phyloP scores from a whole-genome alignment of 2,329 filamentous ascomycete genomes.

The Botrytis galanthina region DNA sequence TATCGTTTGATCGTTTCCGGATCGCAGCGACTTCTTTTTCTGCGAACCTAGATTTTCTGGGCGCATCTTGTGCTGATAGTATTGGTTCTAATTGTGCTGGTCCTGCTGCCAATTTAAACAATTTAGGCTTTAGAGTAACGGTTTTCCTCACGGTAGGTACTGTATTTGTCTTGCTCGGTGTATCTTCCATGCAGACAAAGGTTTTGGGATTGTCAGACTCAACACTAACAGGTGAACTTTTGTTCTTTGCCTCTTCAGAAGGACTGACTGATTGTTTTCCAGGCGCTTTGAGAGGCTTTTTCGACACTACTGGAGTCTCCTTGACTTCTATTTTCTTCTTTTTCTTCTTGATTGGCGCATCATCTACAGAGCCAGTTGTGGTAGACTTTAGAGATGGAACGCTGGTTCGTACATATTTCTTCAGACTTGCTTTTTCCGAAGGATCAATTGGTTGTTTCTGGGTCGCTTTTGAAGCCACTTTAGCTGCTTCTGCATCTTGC shows the following conservation, averaged over 20 bases:
- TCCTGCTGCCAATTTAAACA: neutral
- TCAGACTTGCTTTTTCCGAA: neutral
- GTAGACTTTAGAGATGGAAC: neutral
- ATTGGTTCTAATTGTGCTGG: neutral
- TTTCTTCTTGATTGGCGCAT: neutral
- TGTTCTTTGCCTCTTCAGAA: neutral
- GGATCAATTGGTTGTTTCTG: neutral
- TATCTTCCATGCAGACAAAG: neutral
- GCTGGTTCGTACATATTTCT: neutral
- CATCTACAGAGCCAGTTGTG: neutral
- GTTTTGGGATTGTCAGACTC: neutral
- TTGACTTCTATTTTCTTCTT: neutral
- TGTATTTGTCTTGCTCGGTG: neutral
- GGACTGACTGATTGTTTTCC: neutral
- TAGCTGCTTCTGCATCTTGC: neutral
- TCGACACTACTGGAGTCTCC: neutral
- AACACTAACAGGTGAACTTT: neutral
- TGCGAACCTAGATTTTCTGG: neutral
- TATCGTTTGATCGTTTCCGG: neutral
- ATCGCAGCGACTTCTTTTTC: neutral
- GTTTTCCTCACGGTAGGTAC: neutral
- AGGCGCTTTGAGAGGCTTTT: neutral
- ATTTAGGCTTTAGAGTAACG: neutral
- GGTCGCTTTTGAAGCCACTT: neutral
- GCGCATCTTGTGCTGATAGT: neutral